Conservation (phyloP, 1,284 basidiomycete species). For the Papiliotrema flavescens region DNA sequence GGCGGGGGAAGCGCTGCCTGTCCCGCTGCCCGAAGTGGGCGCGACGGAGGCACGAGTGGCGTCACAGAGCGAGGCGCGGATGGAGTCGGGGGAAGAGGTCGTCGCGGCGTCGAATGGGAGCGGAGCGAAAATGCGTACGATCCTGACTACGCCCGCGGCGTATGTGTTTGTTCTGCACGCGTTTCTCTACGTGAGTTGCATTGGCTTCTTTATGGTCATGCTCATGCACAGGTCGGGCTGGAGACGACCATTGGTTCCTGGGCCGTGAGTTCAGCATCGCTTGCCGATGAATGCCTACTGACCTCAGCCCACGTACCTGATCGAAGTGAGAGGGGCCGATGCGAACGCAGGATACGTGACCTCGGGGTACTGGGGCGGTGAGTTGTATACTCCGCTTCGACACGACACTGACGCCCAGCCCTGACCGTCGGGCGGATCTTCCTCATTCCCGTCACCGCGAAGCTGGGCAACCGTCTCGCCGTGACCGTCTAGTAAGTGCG, state of each 20-base stretch:
- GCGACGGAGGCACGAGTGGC: background rate
- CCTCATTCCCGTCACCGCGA: conserved; percentile 23
- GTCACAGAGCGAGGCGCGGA: background rate
- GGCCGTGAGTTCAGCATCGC: conserved; percentile 1
- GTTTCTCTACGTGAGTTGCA: conserved; percentile 6
- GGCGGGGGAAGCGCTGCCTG: background rate
- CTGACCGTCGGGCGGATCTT: conserved; percentile 19
- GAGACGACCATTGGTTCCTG: conserved; percentile 6
- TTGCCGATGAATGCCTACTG: background rate
- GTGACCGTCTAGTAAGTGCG: conserved; percentile 22
- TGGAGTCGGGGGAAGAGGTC: background rate
- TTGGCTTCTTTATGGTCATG: background rate
- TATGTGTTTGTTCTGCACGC: conserved; percentile 2
- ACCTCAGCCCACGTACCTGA: conserved; percentile 15
- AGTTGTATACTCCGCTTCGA: background rate
- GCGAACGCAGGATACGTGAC: conserved; percentile 16
- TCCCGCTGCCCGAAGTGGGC: conserved; percentile 8
- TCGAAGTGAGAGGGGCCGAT: conserved; percentile 13
- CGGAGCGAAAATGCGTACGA: conserved; percentile 1
- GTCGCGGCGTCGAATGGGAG: background rate
- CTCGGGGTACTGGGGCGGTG: conserved; percentile 22
- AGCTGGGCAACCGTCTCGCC: conserved; percentile 18
- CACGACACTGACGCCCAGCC: background rate
- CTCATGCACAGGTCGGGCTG: conserved; percentile 1
- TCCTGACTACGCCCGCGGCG: conserved; percentile 2